phyloP scores from a whole-genome alignment of 73 alveolate genomes.

The Halteria grandinella region DNA sequence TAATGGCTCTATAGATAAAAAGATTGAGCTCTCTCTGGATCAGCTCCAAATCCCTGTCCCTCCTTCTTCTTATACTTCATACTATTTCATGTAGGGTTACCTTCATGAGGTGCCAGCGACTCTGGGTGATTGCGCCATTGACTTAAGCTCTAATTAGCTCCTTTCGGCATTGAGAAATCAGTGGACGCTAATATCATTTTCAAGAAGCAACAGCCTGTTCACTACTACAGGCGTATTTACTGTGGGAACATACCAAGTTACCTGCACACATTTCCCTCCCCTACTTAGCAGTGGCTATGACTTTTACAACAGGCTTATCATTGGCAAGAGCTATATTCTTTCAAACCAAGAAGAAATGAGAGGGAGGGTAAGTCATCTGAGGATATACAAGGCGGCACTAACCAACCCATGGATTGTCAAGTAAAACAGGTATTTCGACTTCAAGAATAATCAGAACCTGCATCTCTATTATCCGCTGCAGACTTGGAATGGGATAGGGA shows the following conservation, averaged over 20 bases:
- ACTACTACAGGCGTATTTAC: too few species aligned
- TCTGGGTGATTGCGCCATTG: too few species aligned
- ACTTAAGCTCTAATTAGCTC: too few species aligned
- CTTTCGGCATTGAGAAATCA: too few species aligned
- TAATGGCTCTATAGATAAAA: too few species aligned
- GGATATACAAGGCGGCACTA: slow-evolving; percentile 6
- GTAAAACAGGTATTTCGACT: slow-evolving; percentile 17
- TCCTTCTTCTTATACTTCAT: too few species aligned
- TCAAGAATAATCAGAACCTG: not conserved
- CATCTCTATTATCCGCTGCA: slow-evolving; percentile 6
- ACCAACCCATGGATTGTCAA: not conserved
- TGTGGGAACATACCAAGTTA: too few species aligned
- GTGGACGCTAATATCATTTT: slow-evolving; percentile 3
- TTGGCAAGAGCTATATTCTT: not conserved
- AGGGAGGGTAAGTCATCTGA: slow-evolving; percentile 16
- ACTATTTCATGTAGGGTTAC: too few species aligned
- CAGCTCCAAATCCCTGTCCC: too few species aligned
- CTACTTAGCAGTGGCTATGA: not conserved
- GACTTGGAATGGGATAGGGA: not conserved
- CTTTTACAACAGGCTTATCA: not conserved
- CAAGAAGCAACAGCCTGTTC: not conserved
- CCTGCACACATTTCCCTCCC: too few species aligned
- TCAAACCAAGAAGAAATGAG: not conserved
- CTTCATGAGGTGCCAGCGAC: too few species aligned
- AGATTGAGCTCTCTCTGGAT: too few species aligned